These are phyloP conservation scores for Fraxinus anomala DNA, from an alignment of 257 asterid genomes.

Conservation along the genomic window DNA sequence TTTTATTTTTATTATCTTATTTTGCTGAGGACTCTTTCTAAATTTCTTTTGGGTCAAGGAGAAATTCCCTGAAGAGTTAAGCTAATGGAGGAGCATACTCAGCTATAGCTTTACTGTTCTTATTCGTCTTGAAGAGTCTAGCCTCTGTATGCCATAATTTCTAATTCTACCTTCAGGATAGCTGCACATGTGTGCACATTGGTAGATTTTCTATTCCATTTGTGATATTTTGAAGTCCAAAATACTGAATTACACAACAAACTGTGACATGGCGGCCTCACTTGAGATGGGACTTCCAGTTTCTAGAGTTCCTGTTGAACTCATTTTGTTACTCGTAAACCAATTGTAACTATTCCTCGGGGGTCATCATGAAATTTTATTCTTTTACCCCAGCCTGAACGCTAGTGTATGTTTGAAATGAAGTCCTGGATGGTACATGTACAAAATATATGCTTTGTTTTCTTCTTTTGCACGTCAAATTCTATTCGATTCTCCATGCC, in stretches of 20 bases:
- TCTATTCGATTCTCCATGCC: background rate
- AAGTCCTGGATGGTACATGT: too few relatives aligned
- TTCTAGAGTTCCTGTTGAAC: background rate
- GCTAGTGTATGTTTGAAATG: background rate
- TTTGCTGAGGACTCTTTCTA: background rate
- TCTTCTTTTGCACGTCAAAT: background rate
- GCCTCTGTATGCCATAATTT: background rate
- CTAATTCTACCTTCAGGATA: background rate
- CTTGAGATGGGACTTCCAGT: background rate
- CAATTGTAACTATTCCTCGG: background rate
- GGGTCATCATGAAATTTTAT: background rate
- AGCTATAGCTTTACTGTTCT: background rate
- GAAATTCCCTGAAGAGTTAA: background rate
- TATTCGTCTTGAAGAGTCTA: background rate
- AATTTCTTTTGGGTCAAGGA: background rate
- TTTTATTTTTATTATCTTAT: background rate
- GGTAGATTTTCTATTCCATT: background rate
- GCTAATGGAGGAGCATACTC: background rate
- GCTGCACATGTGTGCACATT: background rate
- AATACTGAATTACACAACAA: background rate
- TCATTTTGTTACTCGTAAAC: background rate
- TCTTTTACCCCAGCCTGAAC: background rate
- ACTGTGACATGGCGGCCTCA: background rate
- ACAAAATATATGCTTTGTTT: too few relatives aligned
- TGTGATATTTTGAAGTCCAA: background rate